These are phyloP conservation scores for Sarocladiaceae sp. DNA, from an alignment of 2,329 filamentous ascomycete genomes.

Conservation along the genomic window DNA sequence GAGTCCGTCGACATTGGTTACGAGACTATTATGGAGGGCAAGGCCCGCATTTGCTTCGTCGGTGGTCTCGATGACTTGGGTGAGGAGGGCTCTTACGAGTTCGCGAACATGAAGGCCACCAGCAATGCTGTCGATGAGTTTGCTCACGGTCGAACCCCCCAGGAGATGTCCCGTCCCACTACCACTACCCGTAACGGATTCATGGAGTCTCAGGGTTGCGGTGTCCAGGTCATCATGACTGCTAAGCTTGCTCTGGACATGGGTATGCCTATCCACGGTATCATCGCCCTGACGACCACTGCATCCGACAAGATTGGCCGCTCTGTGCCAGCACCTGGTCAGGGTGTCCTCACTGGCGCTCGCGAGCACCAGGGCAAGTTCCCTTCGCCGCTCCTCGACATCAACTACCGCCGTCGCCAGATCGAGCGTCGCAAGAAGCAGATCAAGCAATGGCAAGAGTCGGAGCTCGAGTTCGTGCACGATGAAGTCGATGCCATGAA, in stretches of 20 bases:
- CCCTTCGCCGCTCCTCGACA: conserved; percentile 91
- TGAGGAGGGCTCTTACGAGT: conserved; percentile 98
- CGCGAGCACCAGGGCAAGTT: conserved; percentile 87
- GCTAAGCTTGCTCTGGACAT: conserved; percentile 93
- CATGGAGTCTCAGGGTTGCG: conserved; percentile 98
- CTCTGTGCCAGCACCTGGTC: conserved; percentile 90
- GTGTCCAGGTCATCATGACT: conserved; percentile 98
- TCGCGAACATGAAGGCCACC: conserved; percentile 99
- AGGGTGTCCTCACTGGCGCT: conserved; percentile 93
- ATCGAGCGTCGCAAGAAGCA: conserved; percentile 89
- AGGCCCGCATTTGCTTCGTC: conserved; percentile 94
- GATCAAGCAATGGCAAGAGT: conserved; percentile 95
- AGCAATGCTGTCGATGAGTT: conserved; percentile 98
- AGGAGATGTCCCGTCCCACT: conserved; percentile 96
- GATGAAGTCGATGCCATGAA: conserved; percentile 92
- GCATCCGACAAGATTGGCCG: conserved; percentile 99
- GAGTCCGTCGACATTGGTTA: conserved; percentile 97
- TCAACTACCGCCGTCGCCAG: conserved; percentile 94
- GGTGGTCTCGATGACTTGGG: conserved; percentile 99
- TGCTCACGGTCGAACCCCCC: conserved; percentile 86
- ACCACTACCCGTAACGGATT: conserved; percentile 96
- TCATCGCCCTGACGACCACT: conserved; percentile 87
- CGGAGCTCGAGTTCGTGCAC: conserved; percentile 85
- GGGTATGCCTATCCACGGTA: conserved; percentile 96
- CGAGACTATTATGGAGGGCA: conserved; percentile 97